Evolutionary conservation across 148 eudicot genomes (phyloP), one percentile per base, ranked within the genome.

Genomic region (Beta vulgaris): DNA sequence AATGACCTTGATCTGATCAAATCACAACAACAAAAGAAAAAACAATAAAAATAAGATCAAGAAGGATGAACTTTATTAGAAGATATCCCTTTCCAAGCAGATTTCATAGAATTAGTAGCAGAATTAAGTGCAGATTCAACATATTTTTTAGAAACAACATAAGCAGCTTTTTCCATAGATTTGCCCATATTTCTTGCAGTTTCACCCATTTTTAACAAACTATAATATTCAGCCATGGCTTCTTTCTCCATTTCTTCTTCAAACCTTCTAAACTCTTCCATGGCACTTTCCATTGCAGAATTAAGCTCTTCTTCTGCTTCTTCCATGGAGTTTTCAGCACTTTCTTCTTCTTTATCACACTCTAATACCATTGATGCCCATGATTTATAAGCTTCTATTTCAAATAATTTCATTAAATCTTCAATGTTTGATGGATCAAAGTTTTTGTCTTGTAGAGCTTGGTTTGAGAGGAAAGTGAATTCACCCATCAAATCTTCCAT

Each of bases 11-110:
- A n/a, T n/a, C n/a, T n/a, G n/a, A n/a, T n/a, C n/a, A n/a, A n/a
- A n/a, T n/a, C n/a, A n/a, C n/a, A n/a, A n/a, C n/a, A n/a, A n/a
- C n/a, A n/a, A n/a, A n/a, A n/a, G n/a, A 16, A 0, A 1, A 64
- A 64, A 31, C 1, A 31, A 62, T 12, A 14, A 31, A 21, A 16
- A 23, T 2, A 21, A 9, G 28, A 1, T 0, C 73, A 90, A 79
- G 85, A 83, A 79, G 96, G 91, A 78, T 91, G 93, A 80, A 93
- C 96, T 77, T 91, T 91, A n/a, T 82, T 86, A 29, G 85, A 40
- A 70, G 89, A 76, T 5, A 90, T 36, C 6, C 83, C 84, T 74
- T 85, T 88, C 76, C 87, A 77, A 37, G 97, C 93, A 26, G 98
- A 89, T 81, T 62, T 87, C 88, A 91, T 85, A 13, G 88, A 79